These are phyloP conservation scores for Debaryomycetaceae sp. DNA, from an alignment of 1,139 yeast species.

Conservation along the genomic window DNA sequence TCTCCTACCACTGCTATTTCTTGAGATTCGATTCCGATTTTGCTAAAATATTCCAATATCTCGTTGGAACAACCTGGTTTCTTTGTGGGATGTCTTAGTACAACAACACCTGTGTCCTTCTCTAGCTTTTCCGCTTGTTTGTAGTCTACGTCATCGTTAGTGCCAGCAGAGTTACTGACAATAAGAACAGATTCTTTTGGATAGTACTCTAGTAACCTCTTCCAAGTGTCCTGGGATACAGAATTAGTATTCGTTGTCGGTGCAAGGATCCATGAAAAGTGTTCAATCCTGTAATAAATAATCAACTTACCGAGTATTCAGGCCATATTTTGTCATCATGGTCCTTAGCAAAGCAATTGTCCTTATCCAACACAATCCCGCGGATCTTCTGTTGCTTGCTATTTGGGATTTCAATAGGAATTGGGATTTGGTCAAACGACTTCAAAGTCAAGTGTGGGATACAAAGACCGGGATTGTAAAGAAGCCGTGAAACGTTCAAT, in stretches of 20 bases:
- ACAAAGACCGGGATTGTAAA: conserved; percentile 64
- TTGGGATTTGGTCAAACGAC: conserved; percentile 58
- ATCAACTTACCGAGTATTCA: conserved; percentile 42
- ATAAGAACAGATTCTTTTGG: conserved; percentile 69
- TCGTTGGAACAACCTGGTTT: conserved; percentile 88
- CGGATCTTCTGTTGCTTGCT: conserved; percentile 41
- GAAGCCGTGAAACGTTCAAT: conserved; percentile 56
- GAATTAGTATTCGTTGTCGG: not conserved
- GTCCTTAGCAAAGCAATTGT: conserved; percentile 89
- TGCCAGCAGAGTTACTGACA: conserved; percentile 93
- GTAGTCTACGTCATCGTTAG: conserved; percentile 64
- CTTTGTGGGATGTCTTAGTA: conserved; percentile 72
- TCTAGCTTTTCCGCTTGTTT: conserved; percentile 67
- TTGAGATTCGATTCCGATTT: conserved; percentile 47
- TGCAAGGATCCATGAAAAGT: not conserved
- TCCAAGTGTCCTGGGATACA: conserved; percentile 48
- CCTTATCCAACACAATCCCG: conserved; percentile 89
- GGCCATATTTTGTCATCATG: conserved; percentile 82
- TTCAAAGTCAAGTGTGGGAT: conserved; percentile 63
- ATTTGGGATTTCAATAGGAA: conserved; percentile 40
- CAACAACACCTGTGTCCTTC: conserved; percentile 67
- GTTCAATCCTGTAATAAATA: not conserved
- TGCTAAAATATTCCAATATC: conserved; percentile 55
- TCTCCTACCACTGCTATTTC: conserved; percentile 90
- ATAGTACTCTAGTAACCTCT: conserved; percentile 46